Conservation (phyloP, 768 basidiomycete genomes). For the Suillus americanus region DNA sequence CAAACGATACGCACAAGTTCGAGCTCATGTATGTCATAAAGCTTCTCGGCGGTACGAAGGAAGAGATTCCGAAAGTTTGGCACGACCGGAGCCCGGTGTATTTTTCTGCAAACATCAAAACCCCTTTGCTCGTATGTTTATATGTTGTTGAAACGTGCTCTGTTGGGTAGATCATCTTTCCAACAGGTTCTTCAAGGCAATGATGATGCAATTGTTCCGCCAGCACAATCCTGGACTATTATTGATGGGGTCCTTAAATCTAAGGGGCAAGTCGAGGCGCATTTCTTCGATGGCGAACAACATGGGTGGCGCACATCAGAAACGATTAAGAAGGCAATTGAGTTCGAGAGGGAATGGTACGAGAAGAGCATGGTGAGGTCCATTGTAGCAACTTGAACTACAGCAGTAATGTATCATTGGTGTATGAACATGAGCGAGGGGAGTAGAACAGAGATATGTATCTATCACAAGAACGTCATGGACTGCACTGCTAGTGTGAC, state of each 20-base stretch:
- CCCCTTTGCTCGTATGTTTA: conserved; percentile 58
- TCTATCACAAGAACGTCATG: background rate
- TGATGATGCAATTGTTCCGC: conserved; percentile 63
- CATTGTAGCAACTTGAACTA: background rate
- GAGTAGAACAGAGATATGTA: background rate
- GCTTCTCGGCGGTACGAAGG: conserved; percentile 57
- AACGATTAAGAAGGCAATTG: conserved; percentile 35
- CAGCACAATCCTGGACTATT: conserved; percentile 47
- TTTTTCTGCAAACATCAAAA: conserved; percentile 59
- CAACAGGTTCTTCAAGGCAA: conserved; percentile 66
- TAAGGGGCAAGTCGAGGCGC: conserved; percentile 30
- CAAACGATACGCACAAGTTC: conserved; percentile 71
- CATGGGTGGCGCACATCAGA: conserved; percentile 39
- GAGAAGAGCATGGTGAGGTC: conserved; percentile 15
- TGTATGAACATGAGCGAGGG: background rate
- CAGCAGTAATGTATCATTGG: background rate
- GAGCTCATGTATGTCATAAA: conserved; percentile 58
- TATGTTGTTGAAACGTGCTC: conserved; percentile 30
- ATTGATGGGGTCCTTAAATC: background rate
- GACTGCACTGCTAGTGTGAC: background rate
- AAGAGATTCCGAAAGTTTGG: conserved; percentile 57
- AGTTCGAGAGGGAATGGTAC: conserved; percentile 38
- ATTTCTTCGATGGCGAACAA: conserved; percentile 44
- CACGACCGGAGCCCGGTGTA: conserved; percentile 60
- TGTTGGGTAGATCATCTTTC: conserved; percentile 10